Conservation (phyloP, 1,284 basidiomycete species). For the Malassezia dermatis region DNA sequence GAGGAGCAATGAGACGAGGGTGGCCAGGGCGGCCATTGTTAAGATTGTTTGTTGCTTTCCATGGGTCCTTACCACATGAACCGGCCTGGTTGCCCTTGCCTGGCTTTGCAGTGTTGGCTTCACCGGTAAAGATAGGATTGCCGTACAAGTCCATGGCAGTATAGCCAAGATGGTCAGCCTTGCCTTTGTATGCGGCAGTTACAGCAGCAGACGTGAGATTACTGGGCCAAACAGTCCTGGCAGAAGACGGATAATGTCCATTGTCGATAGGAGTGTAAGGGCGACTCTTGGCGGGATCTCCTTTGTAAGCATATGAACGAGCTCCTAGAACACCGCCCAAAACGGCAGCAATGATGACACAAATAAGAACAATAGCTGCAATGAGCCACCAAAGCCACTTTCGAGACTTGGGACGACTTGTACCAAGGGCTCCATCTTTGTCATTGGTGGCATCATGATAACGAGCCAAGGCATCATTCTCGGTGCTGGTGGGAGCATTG, state of each 20-base stretch:
- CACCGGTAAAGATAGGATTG: conserved; percentile 67
- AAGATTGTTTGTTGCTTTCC: conserved; percentile 58
- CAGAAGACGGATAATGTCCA: too few species aligned
- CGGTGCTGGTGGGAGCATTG: not conserved
- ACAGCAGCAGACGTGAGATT: conserved; percentile 52
- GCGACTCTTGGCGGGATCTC: too few species aligned
- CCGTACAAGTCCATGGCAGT: conserved; percentile 58
- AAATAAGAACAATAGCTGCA: conserved; percentile 45
- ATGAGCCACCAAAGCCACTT: conserved; percentile 19
- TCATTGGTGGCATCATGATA: not conserved
- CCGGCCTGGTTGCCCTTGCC: conserved; percentile 12
- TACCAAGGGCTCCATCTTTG: not conserved
- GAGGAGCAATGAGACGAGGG: conserved; percentile 79
- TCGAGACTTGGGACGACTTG: not conserved
- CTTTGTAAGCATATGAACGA: too few species aligned
- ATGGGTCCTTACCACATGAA: conserved; percentile 27
- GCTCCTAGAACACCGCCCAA: conserved; percentile 70
- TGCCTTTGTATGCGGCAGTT: conserved; percentile 57
- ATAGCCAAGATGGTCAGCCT: conserved; percentile 60
- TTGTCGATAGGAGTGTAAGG: too few species aligned
- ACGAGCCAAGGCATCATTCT: not conserved
- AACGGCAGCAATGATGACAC: conserved; percentile 63
- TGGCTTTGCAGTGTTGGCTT: conserved; percentile 30
- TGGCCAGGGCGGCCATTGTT: conserved; percentile 59
- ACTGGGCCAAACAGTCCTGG: conserved; percentile 24